Conservation (phyloP, 2,329 filamentous ascomycete genomes). For the Myotisia sp. region DNA sequence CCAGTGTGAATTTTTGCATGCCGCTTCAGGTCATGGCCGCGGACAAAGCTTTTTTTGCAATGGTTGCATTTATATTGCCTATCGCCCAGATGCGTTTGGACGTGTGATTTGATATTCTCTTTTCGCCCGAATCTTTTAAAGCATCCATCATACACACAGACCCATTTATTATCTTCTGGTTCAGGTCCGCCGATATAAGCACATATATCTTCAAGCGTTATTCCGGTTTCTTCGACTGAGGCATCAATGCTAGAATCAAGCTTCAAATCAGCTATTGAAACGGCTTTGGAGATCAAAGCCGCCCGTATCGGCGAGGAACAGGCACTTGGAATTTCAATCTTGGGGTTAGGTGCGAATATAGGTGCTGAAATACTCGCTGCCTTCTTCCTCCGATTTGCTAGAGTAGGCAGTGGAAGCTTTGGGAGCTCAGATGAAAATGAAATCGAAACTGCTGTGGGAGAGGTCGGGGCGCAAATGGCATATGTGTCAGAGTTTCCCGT, state of each 20-base stretch:
- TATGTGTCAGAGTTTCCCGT: slow-evolving; percentile 13
- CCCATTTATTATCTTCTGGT: slow-evolving; percentile 60
- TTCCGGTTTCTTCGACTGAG: slow-evolving; percentile 62
- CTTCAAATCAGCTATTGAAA: slow-evolving; percentile 35
- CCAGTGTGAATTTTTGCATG: slow-evolving; percentile 96
- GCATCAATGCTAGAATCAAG: slow-evolving; percentile 44
- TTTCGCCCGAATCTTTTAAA: slow-evolving; percentile 88
- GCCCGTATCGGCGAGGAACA: slow-evolving; percentile 21
- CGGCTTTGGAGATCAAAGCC: slow-evolving; percentile 29
- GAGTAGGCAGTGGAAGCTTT: slow-evolving; percentile 24
- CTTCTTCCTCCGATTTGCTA: slow-evolving; percentile 16
- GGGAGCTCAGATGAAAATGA: slow-evolving; percentile 41
- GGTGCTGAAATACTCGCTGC: slow-evolving; percentile 18
- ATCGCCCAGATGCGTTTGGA: slow-evolving; percentile 94
- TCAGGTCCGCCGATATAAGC: slow-evolving; percentile 61
- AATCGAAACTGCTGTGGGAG: slow-evolving; percentile 37
- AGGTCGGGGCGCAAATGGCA: slow-evolving; percentile 19
- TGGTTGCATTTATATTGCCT: slow-evolving; percentile 87
- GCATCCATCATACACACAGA: slow-evolving; percentile 63
- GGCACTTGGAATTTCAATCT: slow-evolving; percentile 7
- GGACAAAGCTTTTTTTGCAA: slow-evolving; percentile 90
- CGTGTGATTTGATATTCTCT: slow-evolving; percentile 96
- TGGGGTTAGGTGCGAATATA: slow-evolving; percentile 12
- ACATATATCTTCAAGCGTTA: slow-evolving; percentile 72
- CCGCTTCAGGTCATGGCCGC: slow-evolving; percentile 91